Evolutionary conservation across 441 rosid species (phyloP).

Genomic region (Aleurites moluccanus): DNA sequence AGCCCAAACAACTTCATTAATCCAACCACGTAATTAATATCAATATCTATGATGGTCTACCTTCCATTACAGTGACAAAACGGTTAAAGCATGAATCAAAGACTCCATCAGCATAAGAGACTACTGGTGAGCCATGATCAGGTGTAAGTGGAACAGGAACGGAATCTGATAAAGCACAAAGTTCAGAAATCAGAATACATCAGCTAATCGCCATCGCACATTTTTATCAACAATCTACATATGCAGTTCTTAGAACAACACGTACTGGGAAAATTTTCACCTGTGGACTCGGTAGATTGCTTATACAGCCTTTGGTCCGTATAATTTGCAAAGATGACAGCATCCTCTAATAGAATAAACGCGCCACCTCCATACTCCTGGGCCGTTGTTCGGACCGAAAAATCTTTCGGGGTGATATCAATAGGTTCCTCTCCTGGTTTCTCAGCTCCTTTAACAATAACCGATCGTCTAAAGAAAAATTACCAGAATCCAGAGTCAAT

Average conservation of each 20-base stretch:
- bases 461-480: slow-evolving; percentile 50
- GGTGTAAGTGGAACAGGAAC: slow-evolving; percentile 69
- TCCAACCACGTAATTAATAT: background rate
- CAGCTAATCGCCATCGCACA: background rate
- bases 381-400: slow-evolving; percentile 66
- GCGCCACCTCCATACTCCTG: slow-evolving; percentile 98
- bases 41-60: slow-evolving; percentile 29
- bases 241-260: too few species aligned
- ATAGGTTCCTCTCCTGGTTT: slow-evolving; percentile 49
- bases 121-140: slow-evolving; percentile 63
- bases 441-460: slow-evolving; percentile 65
- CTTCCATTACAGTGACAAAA: slow-evolving; percentile 80
- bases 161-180: slow-evolving; percentile 38
- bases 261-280: slow-evolving; percentile 23
- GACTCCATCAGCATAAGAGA: slow-evolving; percentile 88
- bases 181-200: background rate
- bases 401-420: slow-evolving; percentile 85
- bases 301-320: slow-evolving; percentile 84
- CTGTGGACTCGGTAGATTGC: slow-evolving; percentile 46
- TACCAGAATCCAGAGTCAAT: background rate
- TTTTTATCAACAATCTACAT: background rate
- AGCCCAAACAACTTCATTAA: background rate
- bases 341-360: slow-evolving; percentile 52
- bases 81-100: slow-evolving; percentile 66
- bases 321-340: slow-evolving; percentile 77